Percentiles rank a stretch among this genome's conserved stretches.
Conservation (phyloP, 1,284 basidiomycete species). For the Malassezia sympodialis region DNA sequence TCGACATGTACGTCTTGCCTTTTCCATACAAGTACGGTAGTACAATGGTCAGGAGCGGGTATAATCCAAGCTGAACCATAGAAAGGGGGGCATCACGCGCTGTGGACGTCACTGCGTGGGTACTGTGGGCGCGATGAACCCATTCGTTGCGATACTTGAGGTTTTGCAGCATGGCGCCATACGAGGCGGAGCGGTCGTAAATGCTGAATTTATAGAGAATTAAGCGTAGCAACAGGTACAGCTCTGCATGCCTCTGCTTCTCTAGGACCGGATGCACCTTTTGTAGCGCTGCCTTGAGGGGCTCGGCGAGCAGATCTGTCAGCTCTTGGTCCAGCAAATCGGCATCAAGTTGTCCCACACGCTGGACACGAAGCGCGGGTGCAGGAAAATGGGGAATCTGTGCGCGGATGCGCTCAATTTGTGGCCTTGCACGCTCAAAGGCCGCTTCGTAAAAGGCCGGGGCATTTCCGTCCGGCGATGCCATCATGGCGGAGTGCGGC, state of each 20-base stretch:
- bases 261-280: constrained; percentile 56
- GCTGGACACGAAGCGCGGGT: constrained; percentile 39
- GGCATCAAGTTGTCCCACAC: constrained; percentile 86
- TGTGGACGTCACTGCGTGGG: constrained; percentile 27
- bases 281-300: constrained; percentile 62
- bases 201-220: constrained; percentile 73
- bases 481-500: not conserved
- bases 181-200: constrained; percentile 70
- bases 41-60: constrained; percentile 65
- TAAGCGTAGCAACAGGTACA: constrained; percentile 65
- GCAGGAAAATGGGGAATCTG: constrained; percentile 36
- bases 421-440: constrained; percentile 22
- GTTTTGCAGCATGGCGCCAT: constrained; percentile 83
- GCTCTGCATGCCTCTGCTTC: constrained; percentile 66
- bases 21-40: constrained; percentile 69
- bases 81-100: constrained; percentile 30
- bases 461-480: not conserved
- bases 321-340: constrained; percentile 85
- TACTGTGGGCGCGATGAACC: constrained; percentile 22
- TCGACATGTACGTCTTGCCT: constrained; percentile 64
- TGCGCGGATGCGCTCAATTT: constrained; percentile 27
- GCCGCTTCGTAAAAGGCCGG: constrained; percentile 34
- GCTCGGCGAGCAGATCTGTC: constrained; percentile 68
- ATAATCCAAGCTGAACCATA: constrained; percentile 50
- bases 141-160: constrained; percentile 53